phyloP scores from a whole-genome alignment of 2,329 filamentous ascomycete species.

The Penicillium sp. region DNA sequence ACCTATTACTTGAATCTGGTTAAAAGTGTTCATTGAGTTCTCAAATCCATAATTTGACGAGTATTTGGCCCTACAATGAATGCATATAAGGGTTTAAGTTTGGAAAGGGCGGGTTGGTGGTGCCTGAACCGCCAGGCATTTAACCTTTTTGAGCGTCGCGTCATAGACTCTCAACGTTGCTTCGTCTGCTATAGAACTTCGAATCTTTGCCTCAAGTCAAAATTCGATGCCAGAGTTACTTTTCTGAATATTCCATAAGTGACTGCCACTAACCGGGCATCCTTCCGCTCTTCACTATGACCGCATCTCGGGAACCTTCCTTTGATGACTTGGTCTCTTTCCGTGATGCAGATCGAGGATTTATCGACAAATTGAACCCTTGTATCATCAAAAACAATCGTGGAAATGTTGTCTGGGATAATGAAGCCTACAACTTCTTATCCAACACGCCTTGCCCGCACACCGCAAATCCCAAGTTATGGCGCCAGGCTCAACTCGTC shows the following conservation, averaged over 20 bases:
- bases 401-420: slow-evolving; percentile 31
- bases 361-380: neutral
- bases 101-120: too few species aligned
- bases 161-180: too few species aligned
- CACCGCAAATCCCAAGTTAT: slow-evolving; percentile 35
- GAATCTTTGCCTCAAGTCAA: neutral
- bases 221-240: neutral
- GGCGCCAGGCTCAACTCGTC: slow-evolving; percentile 37
- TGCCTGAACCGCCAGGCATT: too few species aligned
- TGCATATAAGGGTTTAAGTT: too few species aligned
- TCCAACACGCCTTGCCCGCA: slow-evolving; percentile 18
- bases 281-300: neutral
- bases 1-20: too few species aligned
- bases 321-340: neutral
- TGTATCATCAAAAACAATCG: neutral
- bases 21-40: too few species aligned
- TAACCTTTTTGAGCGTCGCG: too few species aligned
- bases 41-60: too few species aligned
- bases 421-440: slow-evolving; percentile 32
- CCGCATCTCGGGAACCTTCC: neutral
- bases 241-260: neutral
- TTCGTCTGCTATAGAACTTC: neutral
- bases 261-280: neutral
- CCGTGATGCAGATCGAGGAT: neutral
- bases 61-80: too few species aligned